A percentile compares a stretch with the other conserved stretches of the same genome.
phyloP scores from a whole-genome alignment of 345 rosid genomes.

The Crucihimalaya himalaica region DNA sequence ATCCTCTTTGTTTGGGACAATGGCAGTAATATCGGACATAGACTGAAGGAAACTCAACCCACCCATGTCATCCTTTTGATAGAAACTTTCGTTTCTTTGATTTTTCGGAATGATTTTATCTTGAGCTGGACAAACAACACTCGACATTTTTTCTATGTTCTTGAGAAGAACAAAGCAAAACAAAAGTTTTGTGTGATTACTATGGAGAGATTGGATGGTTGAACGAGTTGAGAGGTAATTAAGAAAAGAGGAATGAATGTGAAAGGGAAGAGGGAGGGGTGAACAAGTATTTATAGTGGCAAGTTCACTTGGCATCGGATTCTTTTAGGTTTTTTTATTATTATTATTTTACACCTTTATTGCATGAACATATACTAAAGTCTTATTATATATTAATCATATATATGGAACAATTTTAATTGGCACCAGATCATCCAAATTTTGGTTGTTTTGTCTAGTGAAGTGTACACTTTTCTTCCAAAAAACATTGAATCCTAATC shows the following conservation, averaged over 20 bases:
- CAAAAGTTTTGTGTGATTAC: neutral
- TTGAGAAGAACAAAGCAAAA: constrained; percentile 3
- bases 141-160: constrained; percentile 22
- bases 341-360: constrained; percentile 8
- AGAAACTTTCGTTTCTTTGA: constrained; percentile 16
- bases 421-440: too few species aligned
- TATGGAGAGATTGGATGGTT: neutral
- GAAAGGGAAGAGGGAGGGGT: constrained; percentile 28
- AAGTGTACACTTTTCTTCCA: too few species aligned
- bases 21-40: constrained; percentile 37
- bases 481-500: too few species aligned
- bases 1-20: constrained; percentile 14
- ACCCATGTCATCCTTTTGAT: constrained; percentile 24
- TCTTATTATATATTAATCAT: neutral
- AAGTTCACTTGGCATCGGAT: constrained; percentile 36
- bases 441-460: too few species aligned
- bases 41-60: constrained; percentile 65
- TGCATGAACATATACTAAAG: constrained; percentile 10
- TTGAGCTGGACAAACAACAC: constrained; percentile 7
- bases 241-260: constrained; percentile 27
- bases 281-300: constrained; percentile 34
- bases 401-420: too few species aligned
- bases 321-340: constrained; percentile 16
- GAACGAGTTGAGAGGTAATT: neutral
- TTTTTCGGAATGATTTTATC: neutral